Evolutionary conservation across 169 alveolate species (phyloP), one percentile per base, ranked within the genome.

Genomic region (Eimeria praecox): DNA sequence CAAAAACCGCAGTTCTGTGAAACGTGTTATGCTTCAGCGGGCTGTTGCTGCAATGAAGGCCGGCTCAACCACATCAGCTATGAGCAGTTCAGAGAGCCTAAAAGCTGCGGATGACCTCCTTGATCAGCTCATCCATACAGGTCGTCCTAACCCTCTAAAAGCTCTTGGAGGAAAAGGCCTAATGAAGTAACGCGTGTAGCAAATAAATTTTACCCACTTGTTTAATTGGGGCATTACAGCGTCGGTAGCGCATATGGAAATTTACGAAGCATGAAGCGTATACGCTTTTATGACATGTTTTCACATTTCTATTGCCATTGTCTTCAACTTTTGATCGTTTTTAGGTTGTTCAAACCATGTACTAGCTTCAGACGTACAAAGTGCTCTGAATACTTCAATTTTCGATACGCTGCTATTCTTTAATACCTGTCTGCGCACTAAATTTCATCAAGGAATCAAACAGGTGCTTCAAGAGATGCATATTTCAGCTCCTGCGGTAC

Each of bases 11-110:
- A 38, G 66, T 10, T 71, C 82, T 40, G 80, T 87, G 42, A 59
- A 42, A 44, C 94, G 94, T 12, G 80, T 87, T 40, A 87, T 87
- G 94, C 94, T 87, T 33, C 66, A 87, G 83, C 94, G 94, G 35
- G 94, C 94, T 24, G 64, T 87, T 27, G 66, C 71, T 64, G 94
- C 85, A 42, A 54, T 35, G 83, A 87, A 64, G 85, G 75, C 66
- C 44, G 82, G 94, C 44, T 87, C 94, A 87, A 54, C 52, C 52
- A 27, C 94, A n/a, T n/a, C 80, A 35, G 30, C 49, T 6, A 87
- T 87, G 66, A 59, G 94, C 80, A 87, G 6, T 59, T 87, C 83
- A 42, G 85, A 64, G 30, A 54, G 85, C 46, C 24, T 42, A 42
- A 42, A 87, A 42, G 64, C 75, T 18, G 94, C 94, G 54, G 94